Evolutionary conservation across 345 rosid species (phyloP), one percentile per base, ranked within the genome.

Genomic region (Chamaenerion angustifolium): DNA sequence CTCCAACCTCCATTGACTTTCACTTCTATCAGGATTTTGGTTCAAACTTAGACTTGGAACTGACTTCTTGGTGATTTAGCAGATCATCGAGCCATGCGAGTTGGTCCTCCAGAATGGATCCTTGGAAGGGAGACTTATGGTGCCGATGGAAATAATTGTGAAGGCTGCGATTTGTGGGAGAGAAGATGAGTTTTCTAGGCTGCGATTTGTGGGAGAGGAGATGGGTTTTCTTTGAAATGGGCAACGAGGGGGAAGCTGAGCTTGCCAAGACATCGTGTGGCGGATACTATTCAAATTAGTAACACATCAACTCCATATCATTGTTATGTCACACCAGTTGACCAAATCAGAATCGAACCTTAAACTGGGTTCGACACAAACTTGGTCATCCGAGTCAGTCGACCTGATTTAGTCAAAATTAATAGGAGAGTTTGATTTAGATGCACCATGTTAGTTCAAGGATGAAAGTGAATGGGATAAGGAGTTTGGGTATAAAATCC

Each of bases 211-310:
- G 16, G 66, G 56, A 15, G 56, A 65, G 40, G 77, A 63, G 64
- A 62, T 54, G 0, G 68, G 56, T 46, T 67, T 81, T 74, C 68
- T 83, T 53, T 70, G 83, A 47, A 80, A 76, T 0, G 85, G 90
- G 56, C 76, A 71, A 43, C 88, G 81, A 23, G 95, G 85, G 13
- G 95, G 88, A 52, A 77, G 85, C 59, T 65, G 83, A 65, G 69
- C 68, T 67, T 75, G 90, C 60, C 80, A 72, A 55, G 90, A 31
- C 37, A 31, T 31, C 10, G 37, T 31, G 3, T 31, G 37, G 37
- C 5, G 37, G 37, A 4, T 31, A 31, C 37, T 31, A 1, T 31
- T 31, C 37, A 31, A 31, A 8, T 31, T 7, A 31, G 37, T 31
- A 31, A n/a, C n/a, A n/a, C n/a, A n/a, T n/a, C n/a, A n/a, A n/a